Evolutionary conservation across 768 basidiomycete genomes (phyloP), one percentile per base, ranked within the genome.

Genomic region (Rhizopogon vulgaris): DNA sequence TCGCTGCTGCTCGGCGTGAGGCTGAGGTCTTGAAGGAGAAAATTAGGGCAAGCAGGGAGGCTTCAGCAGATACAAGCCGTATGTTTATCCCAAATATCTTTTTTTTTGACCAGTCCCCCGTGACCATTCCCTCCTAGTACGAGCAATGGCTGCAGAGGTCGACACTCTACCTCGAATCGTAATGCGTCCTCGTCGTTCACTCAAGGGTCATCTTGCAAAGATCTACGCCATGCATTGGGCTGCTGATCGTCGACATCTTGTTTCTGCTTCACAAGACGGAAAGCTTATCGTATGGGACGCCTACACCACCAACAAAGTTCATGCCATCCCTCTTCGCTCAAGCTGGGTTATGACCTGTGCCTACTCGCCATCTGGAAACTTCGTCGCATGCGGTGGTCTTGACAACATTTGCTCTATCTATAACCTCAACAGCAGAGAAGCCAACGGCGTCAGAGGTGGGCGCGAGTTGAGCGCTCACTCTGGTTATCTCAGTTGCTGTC

Each of bases 151-250:
- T 24, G 86, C 87, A 38, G 96, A 99, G 66, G 90, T 97, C 38
- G 94, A 96, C 58, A 86, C 93, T 15, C 79, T 99, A 48, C 95
- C 95, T 39, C 89, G 95, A 54, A 92, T 99, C 64, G 87, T 95
- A 37, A 94, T 99, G 90, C 90, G 92, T 61, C 90, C 93, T 49
- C 83, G 96, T 52, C 88, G 95, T 60, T 89, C 92, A 56, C 85
- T 99, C 60, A 87, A 94, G 65, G 95, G 95, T 25, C 95, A 99
- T 72, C 84, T 99, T 48, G 95, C 95, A 56, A 99, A 99, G 79
- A 98, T 99, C 65, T 99, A 99, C 69, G 95, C 95, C 43, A 96
- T 99, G 90, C 96, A 99, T 71, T 99, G 96, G 96, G 89, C 95
- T 32, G 85, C 89, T 48, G 95, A 99, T 76, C 83, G 93, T 64